Conservation (phyloP, 1,139 yeast genomes). For the Yamadazyma kanchanaburiensis region DNA sequence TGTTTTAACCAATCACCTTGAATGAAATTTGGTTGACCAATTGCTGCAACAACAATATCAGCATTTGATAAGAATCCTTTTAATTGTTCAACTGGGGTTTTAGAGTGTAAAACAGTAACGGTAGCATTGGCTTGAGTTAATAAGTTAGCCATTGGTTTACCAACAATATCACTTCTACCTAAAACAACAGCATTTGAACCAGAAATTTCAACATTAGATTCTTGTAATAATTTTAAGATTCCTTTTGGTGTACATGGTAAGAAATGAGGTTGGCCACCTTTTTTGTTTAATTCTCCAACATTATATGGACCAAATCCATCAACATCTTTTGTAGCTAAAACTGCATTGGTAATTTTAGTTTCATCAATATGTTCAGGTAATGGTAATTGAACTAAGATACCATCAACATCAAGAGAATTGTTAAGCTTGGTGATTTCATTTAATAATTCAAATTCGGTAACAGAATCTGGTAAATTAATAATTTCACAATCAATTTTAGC, state of each 20-base stretch:
- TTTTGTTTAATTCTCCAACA: conserved; percentile 88
- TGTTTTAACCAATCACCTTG: conserved; percentile 86
- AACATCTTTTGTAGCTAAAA: conserved; percentile 79
- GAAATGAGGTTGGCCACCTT: conserved; percentile 80
- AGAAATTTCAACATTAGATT: conserved; percentile 56
- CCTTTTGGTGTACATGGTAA: conserved; percentile 98
- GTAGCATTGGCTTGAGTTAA: conserved; percentile 79
- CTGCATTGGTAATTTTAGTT: conserved; percentile 72
- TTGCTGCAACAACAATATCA: conserved; percentile 89
- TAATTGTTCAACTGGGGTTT: conserved; percentile 56
- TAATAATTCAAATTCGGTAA: conserved; percentile 58
- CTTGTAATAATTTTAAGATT: conserved; percentile 70
- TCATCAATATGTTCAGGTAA: conserved; percentile 82
- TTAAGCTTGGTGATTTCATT: conserved; percentile 61
- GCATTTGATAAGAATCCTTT: conserved; percentile 64
- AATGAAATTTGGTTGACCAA: conserved; percentile 80
- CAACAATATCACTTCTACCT: conserved; percentile 96
- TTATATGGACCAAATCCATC: conserved; percentile 93
- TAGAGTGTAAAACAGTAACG: conserved; percentile 81
- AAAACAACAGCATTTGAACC: conserved; percentile 92
- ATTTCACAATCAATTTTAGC: conserved; percentile 74
- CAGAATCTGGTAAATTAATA: conserved; percentile 61
- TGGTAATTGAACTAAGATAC: conserved; percentile 89
- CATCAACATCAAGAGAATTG: conserved; percentile 70
- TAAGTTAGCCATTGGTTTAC: conserved; percentile 85